Evolutionary conservation across 2,329 filamentous ascomycete genomes (phyloP).

Genomic region (Xylaria sp.): DNA sequence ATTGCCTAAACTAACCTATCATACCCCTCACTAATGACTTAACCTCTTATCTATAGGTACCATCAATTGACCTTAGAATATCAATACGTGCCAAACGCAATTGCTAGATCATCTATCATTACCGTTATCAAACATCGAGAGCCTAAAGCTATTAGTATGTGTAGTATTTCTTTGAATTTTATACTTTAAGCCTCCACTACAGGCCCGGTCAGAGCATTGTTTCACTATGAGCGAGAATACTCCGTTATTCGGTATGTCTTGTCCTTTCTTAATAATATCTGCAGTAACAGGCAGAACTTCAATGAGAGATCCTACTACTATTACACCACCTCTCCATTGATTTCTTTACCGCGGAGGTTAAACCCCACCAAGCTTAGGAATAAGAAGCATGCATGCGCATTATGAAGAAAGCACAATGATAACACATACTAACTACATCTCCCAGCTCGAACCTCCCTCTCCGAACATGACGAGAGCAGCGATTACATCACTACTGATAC

Average conservation of each 20-base stretch:
- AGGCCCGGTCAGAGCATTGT: not conserved
- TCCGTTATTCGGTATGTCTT: slow-evolving; percentile 43
- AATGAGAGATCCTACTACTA: too few species aligned
- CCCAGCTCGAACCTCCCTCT: not conserved
- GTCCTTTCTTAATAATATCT: not conserved
- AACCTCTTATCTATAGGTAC: too few species aligned
- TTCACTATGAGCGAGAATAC: slow-evolving; percentile 40
- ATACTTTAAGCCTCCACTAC: not conserved
- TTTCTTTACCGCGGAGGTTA: not conserved
- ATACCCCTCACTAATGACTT: not conserved
- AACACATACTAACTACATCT: not conserved
- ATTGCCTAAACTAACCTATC: not conserved
- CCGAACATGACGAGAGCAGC: too few species aligned
- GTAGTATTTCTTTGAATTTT: too few species aligned
- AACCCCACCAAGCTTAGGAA: too few species aligned
- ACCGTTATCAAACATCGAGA: too few species aligned
- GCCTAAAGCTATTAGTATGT: too few species aligned
- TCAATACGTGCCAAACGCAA: too few species aligned
- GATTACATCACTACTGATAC: too few species aligned
- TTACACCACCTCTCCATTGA: too few species aligned
- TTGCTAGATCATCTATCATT: not conserved
- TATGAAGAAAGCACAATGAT: not conserved
- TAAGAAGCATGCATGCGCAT: not conserved
- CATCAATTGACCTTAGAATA: too few species aligned
- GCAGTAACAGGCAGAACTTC: too few species aligned